Percentiles rank a stretch among this genome's conserved stretches.
Evolutionary conservation across 768 basidiomycete species (phyloP).

Genomic region (Tricholoma sp.): DNA sequence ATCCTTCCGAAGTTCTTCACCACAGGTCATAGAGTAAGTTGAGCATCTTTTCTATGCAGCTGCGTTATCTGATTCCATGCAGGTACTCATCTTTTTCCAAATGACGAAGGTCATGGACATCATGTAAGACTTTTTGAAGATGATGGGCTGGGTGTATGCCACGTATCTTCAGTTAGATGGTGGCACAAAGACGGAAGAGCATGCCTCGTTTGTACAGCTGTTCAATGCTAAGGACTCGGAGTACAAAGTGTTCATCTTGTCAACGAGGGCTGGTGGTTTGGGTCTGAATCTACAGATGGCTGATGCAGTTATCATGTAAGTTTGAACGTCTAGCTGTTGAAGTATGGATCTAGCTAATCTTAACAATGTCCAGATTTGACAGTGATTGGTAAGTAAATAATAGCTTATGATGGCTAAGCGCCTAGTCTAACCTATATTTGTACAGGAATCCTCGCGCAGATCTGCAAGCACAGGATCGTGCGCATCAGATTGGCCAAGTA

Average conservation of each 20-base stretch:
- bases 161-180: conserved; percentile 93
- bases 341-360: neutral
- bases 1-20: conserved; percentile 93
- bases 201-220: conserved; percentile 76
- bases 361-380: conserved; percentile 53
- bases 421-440: neutral
- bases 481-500: conserved; percentile 99
- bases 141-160: conserved; percentile 80
- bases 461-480: conserved; percentile 98
- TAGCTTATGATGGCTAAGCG: neutral
- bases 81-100: conserved; percentile 99
- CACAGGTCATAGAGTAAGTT: conserved; percentile 79
- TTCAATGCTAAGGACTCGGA: conserved; percentile 92
- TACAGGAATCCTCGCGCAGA: conserved; percentile 95
- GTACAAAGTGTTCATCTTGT: conserved; percentile 88
- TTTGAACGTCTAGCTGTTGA: conserved; percentile 4
- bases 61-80: conserved; percentile 1
- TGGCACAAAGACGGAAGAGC: conserved; percentile 93
- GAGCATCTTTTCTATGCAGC: neutral
- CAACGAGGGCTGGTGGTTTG: conserved; percentile 89
- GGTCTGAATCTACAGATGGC: conserved; percentile 95
- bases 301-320: conserved; percentile 93
- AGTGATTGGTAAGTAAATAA: conserved; percentile 54
- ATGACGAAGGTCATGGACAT: conserved; percentile 99
- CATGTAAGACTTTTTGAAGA: conserved; percentile 91